Base-by-base conservation (phyloP, 768 basidiomycete species). In the Pholiota conissans region DNA sequence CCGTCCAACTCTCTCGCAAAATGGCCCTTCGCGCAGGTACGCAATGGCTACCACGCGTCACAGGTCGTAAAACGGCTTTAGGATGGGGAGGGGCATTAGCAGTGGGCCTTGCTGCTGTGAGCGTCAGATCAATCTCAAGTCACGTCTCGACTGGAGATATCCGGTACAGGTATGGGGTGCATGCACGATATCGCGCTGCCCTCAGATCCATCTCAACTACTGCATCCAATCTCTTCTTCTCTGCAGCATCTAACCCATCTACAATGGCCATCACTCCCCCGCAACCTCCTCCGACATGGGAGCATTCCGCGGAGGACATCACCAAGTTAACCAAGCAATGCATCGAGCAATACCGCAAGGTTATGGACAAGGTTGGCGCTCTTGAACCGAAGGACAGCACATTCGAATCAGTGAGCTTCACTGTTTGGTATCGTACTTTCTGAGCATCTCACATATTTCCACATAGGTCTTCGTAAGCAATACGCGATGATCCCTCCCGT, bases 381-480 rank as follows among this genome's bases (percentile, higher is more conserved):
- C 76, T 91, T 30, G 70, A 80, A 29, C 71, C 78, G 6, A 76
- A 82, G 56, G 79, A 84, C 46, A 84, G 84, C 66, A 84, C 76
- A 61, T 92, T 89, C 61, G 76, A 84, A 59, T 84, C 87, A 35
- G 91, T 90, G 62, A 66, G 84, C 72, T 13, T 48, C 32, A 24
- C 47, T 30, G n/a, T 32, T 20, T 40, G 34, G 39, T 14, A 14
- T 24, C 4, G 42, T 50, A 55, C 58, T 63, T 10, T 61, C 45
- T 39, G 6, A 40, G 24, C 56, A 14, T 56, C 46, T 62, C 18
- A 28, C n/a, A 27, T 13, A 20, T 52, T 30, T 46, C 16, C 27
- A 20, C 10, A 1, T 34, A 91, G 89, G 89, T 91, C 22, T 90
- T 90, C 66, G 89, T 92, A 73, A 76, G 88, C 82, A 13, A n/a